Conservation (phyloP, 2,329 filamentous ascomycete genomes). For the Aspergillus aculeatus region DNA sequence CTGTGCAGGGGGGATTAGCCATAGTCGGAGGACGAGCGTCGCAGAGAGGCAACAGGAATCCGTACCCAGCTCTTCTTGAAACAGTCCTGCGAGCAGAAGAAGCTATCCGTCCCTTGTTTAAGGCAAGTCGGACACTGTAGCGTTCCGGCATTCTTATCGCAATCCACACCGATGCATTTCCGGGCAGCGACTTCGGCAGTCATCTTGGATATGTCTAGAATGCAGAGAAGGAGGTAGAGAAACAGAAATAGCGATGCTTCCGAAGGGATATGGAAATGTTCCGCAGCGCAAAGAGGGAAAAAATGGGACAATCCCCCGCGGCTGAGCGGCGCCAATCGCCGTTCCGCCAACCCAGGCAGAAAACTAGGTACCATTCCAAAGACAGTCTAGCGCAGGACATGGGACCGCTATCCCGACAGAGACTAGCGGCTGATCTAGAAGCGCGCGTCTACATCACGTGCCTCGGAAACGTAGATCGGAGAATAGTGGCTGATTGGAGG, state of each 20-base stretch:
- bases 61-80: constrained; percentile 98
- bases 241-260: background rate
- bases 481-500: background rate
- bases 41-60: constrained; percentile 36
- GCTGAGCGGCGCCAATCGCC: constrained; percentile 4
- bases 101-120: constrained; percentile 86
- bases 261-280: background rate
- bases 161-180: constrained; percentile 75
- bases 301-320: constrained; percentile 13
- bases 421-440: background rate
- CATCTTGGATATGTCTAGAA: constrained; percentile 19
- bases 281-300: constrained; percentile 6
- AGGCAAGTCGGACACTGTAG: constrained; percentile 94
- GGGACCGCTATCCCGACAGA: background rate
- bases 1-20: constrained; percentile 47
- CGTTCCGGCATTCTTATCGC: constrained; percentile 78
- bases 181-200: constrained; percentile 34
- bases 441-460: background rate
- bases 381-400: background rate
- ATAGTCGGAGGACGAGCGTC: constrained; percentile 19
- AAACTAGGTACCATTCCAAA: background rate
- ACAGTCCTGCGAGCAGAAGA: constrained; percentile 97
- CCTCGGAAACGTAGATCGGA: background rate
- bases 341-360: constrained; percentile 4
- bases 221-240: background rate